phyloP scores from a whole-genome alignment of 495 filamentous ascomycete species.

The Sabuloglossum arenarium region DNA sequence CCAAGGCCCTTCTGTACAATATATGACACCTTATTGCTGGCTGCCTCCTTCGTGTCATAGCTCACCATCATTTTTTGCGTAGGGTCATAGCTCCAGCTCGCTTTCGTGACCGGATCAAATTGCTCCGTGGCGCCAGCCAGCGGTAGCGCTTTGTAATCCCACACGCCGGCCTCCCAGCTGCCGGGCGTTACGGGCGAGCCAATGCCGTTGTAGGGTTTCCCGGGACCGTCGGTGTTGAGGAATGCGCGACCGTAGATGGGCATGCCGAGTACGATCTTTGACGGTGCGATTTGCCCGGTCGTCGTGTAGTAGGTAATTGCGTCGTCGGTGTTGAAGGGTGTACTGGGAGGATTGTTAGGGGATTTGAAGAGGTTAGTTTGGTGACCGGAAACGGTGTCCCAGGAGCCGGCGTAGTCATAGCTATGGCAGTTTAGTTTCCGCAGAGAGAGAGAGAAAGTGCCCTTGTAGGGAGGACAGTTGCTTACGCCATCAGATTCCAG shows the following conservation, averaged over 20 bases:
- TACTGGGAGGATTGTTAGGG: conserved; percentile 28
- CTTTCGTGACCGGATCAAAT: conserved; percentile 29
- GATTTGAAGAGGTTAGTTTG: conserved; percentile 52
- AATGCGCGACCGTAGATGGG: conserved; percentile 78
- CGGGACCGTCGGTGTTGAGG: conserved; percentile 45
- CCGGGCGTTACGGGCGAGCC: conserved; percentile 26
- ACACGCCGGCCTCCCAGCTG: conserved; percentile 56
- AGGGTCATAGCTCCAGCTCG: conserved; percentile 51
- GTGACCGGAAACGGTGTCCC: conserved; percentile 48
- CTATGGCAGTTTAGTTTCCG: neutral
- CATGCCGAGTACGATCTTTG: conserved; percentile 65
- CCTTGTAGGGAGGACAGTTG: neutral
- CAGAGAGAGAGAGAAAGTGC: too few species aligned
- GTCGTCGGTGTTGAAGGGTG: conserved; percentile 46
- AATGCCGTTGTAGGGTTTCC: conserved; percentile 41
- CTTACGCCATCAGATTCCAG: conserved; percentile 68
- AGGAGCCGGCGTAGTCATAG: conserved; percentile 29
- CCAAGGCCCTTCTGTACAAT: conserved; percentile 41
- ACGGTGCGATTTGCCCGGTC: conserved; percentile 31
- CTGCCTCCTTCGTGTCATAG: conserved; percentile 49
- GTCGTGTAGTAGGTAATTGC: conserved; percentile 47
- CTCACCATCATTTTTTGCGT: conserved; percentile 38
- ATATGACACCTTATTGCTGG: conserved; percentile 40
- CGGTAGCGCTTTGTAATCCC: conserved; percentile 50
- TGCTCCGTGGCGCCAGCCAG: conserved; percentile 24